Evolutionary conservation across 2,329 filamentous ascomycete species (phyloP).

Genomic region (Didymella segeticola): DNA sequence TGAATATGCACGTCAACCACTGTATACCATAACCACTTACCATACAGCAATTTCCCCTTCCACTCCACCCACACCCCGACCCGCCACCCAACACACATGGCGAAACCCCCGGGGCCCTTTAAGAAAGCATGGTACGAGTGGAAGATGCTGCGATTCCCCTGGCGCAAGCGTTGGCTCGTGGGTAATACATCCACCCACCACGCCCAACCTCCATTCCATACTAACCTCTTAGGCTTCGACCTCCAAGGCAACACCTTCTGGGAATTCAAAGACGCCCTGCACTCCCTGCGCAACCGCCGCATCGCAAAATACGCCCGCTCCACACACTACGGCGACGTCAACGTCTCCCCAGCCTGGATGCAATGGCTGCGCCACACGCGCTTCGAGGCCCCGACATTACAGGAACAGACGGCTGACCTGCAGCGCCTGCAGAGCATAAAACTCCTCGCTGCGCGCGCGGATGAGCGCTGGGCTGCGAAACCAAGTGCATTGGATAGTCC

Average conservation of each 20-base stretch:
- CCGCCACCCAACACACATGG: constrained; percentile 45
- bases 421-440: constrained; percentile 65
- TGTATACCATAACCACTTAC: no score
- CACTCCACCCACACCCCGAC: constrained; percentile 5
- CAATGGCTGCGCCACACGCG: constrained; percentile 72
- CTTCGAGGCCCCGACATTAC: constrained; percentile 60
- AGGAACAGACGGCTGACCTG: constrained; percentile 66
- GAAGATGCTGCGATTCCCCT: constrained; percentile 68
- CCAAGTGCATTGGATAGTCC: constrained; percentile 66
- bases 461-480: constrained; percentile 67
- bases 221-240: constrained; percentile 56
- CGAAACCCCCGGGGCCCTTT: constrained; percentile 47
- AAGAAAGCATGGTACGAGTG: constrained; percentile 65
- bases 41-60: no score
- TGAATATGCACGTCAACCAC: constrained; percentile 7
- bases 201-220: background rate
- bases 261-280: constrained; percentile 68
- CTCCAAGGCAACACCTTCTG: constrained; percentile 70
- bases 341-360: constrained; percentile 70
- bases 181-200: constrained; percentile 48
- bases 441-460: constrained; percentile 64
- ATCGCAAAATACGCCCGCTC: constrained; percentile 63
- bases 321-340: constrained; percentile 65
- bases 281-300: constrained; percentile 61
- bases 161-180: constrained; percentile 66